These are phyloP conservation scores for Berkeleyomyces rouxiae DNA, from an alignment of 2,329 filamentous ascomycete genomes.

Conservation along the genomic window DNA sequence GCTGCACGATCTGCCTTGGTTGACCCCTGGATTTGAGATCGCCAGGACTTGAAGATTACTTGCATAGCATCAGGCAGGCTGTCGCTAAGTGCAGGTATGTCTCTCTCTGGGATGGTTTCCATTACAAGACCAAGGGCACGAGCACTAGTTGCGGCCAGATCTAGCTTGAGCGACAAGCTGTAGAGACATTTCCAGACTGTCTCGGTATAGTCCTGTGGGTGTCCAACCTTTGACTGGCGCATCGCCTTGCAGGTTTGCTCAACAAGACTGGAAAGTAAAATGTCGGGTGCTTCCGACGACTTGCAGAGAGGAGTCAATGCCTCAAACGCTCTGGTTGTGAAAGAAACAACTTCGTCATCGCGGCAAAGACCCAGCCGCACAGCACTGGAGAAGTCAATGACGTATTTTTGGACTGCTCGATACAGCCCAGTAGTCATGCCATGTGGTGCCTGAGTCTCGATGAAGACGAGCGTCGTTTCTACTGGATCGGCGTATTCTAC, in stretches of 20 bases:
- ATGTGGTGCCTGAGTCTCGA: not conserved
- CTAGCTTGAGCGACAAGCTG: slow-evolving; percentile 1
- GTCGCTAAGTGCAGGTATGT: not conserved
- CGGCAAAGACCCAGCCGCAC: slow-evolving; percentile 10
- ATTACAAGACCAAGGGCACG: slow-evolving; percentile 5
- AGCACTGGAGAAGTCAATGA: slow-evolving; percentile 1
- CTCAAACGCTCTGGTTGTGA: slow-evolving; percentile 3
- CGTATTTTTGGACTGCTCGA: slow-evolving; percentile 1
- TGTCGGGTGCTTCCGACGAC: not conserved
- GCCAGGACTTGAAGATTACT: not conserved
- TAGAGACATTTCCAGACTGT: slow-evolving; percentile 12
- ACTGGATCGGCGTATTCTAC: slow-evolving; percentile 5
- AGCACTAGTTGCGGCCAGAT: slow-evolving; percentile 5
- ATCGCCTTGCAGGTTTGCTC: slow-evolving; percentile 7
- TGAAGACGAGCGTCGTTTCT: not conserved
- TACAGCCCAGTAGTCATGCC: slow-evolving; percentile 4
- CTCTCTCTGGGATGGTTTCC: slow-evolving; percentile 4
- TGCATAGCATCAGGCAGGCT: not conserved
- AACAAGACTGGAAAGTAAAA: slow-evolving; percentile 5
- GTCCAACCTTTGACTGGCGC: slow-evolving; percentile 2
- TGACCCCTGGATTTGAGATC: not conserved
- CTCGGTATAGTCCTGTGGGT: slow-evolving; percentile 3
- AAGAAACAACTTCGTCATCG: slow-evolving; percentile 9
- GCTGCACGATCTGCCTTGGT: not conserved
- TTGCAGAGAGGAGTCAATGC: slow-evolving; percentile 1